Conservation (phyloP, 495 filamentous ascomycete genomes). For the Penicillium ochrochloron region DNA sequence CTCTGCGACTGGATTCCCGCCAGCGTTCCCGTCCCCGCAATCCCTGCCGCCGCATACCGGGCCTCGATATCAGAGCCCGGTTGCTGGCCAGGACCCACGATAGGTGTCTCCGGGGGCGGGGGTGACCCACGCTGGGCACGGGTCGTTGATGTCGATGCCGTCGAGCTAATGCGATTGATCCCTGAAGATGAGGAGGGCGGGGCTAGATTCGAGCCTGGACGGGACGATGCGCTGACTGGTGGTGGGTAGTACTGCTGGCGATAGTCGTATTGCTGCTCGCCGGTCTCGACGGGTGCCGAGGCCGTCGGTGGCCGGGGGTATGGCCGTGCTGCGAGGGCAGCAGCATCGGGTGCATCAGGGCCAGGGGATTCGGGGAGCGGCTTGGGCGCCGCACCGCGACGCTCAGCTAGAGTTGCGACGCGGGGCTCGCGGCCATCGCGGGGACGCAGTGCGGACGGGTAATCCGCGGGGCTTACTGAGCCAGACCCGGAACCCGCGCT, state of each 20-base stretch:
- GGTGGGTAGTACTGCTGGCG: slow-evolving; percentile 74
- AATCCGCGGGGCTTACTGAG: slow-evolving; percentile 44
- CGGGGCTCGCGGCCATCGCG: slow-evolving; percentile 50
- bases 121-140: slow-evolving; percentile 90
- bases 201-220: slow-evolving; percentile 41
- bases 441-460: slow-evolving; percentile 52
- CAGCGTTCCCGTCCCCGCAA: slow-evolving; percentile 81
- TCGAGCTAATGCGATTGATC: slow-evolving; percentile 82
- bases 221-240: slow-evolving; percentile 41
- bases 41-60: slow-evolving; percentile 84
- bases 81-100: slow-evolving; percentile 69
- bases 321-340: slow-evolving; percentile 61
- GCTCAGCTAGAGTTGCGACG: slow-evolving; percentile 64
- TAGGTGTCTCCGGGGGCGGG: slow-evolving; percentile 94
- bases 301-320: slow-evolving; percentile 39
- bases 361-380: slow-evolving; percentile 78
- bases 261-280: slow-evolving; percentile 54
- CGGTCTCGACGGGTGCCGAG: slow-evolving; percentile 25
- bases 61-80: slow-evolving; percentile 84
- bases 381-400: slow-evolving; percentile 71
- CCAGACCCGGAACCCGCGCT: slow-evolving; percentile 35
- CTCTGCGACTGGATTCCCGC: slow-evolving; percentile 80
- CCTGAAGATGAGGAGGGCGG: slow-evolving; percentile 43
- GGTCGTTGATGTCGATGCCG: slow-evolving; percentile 91
- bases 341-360: slow-evolving; percentile 69